phyloP scores from a whole-genome alignment of 2,329 filamentous ascomycete species.

The Sclerotinia glacialis region DNA sequence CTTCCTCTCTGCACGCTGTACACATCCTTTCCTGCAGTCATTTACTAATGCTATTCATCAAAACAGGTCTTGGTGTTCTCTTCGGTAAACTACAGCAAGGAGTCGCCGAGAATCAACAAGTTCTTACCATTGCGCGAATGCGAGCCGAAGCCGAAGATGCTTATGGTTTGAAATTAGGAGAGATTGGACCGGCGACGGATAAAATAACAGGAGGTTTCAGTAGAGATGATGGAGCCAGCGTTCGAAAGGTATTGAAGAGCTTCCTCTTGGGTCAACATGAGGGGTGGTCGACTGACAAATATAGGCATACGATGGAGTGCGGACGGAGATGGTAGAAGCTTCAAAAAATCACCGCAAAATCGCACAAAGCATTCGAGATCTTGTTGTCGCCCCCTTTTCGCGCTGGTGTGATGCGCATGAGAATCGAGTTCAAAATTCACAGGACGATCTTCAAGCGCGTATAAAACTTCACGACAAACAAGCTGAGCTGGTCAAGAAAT shows the following conservation, averaged over 20 bases:
- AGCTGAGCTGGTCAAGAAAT: slow-evolving; percentile 84
- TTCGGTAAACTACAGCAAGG: slow-evolving; percentile 97
- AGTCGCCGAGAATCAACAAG: slow-evolving; percentile 89
- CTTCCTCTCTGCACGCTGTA: background rate
- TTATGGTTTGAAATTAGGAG: slow-evolving; percentile 76
- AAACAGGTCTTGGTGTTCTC: slow-evolving; percentile 76
- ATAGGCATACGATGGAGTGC: slow-evolving; percentile 91
- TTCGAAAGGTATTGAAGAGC: slow-evolving; percentile 77
- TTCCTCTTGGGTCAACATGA: background rate
- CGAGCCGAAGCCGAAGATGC: slow-evolving; percentile 92
- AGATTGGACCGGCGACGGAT: slow-evolving; percentile 80
- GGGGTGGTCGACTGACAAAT: slow-evolving; percentile 29
- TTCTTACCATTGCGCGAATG: slow-evolving; percentile 87
- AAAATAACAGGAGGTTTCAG: slow-evolving; percentile 79
- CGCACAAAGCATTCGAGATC: slow-evolving; percentile 89
- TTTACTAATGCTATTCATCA: slow-evolving; percentile 23
- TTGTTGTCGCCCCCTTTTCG: slow-evolving; percentile 90
- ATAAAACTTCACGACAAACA: slow-evolving; percentile 94
- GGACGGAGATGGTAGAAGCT: slow-evolving; percentile 87
- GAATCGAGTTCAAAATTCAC: slow-evolving; percentile 83
- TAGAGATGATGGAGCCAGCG: slow-evolving; percentile 91
- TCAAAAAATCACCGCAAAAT: slow-evolving; percentile 91
- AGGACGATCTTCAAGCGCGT: slow-evolving; percentile 86
- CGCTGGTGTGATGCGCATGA: slow-evolving; percentile 97
- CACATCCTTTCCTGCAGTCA: background rate